Base-by-base conservation (phyloP, 73 alveolate species). In the Tetrahymena malaccensis region DNA sequence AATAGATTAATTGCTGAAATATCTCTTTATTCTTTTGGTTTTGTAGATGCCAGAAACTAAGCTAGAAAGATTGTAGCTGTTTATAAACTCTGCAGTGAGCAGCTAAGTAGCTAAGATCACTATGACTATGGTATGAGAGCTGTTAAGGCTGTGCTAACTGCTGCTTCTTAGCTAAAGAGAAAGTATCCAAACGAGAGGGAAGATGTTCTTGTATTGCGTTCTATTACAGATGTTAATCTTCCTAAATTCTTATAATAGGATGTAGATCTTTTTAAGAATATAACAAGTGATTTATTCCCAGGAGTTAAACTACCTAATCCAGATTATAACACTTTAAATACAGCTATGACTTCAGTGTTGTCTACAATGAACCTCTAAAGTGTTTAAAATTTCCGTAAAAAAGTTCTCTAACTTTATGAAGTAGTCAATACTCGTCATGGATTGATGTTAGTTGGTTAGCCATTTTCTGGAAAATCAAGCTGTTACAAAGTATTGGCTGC, bases 61-160 rank as follows among this genome's bases (percentile, higher is more conserved):
- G 98, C 99, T 34, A 97, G 96, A 96, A 98, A 98, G 95, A 98
- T 98, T 1, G 99, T 98, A 5, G 98, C 99, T 15, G 97, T 98
- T 0, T 98, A 96, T 83, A 97, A 97, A 93, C 96, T 98, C 13
- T 97, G 98, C 85, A 94, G 97, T 37, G 99, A 98, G 93, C 96
- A 98, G 94, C 96, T 98, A n/a, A 84, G 97, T 25, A 94, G 97
- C 25, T 96, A 98, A 93, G 98, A 98, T 94, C 99, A 97, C 94
- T 98, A 98, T 94, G 99, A 98, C 85, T 98, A 97, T 96, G 99
- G 99, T 37, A 98, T 98, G 99, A 97, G 99, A 85, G 99, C 99
- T 21, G 99, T 98, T 19, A 98, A 97, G 55, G 98, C 99, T 56
- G 99, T 98, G 2, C 94, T 98, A 6, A 97, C 97, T 37, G 98